Percentiles rank a stretch among this genome's conserved stretches.
Evolutionary conservation across 164 flowering plant species (phyloP).

Genomic region (Nymphaea colorata): DNA sequence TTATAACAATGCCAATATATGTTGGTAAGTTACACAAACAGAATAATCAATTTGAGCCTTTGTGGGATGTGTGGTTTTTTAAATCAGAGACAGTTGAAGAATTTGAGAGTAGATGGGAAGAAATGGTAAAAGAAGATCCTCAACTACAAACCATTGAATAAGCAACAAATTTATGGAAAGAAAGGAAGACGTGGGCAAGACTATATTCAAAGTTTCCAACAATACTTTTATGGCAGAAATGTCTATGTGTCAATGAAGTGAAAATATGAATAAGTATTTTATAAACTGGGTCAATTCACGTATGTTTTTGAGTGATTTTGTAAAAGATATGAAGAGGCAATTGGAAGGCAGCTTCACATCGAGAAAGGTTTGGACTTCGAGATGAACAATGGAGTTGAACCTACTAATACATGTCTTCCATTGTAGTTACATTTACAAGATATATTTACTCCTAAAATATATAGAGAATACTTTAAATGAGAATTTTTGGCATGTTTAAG

Average conservation of each 20-base stretch:
- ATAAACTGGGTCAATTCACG: neutral
- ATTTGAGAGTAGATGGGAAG: conserved; percentile 5
- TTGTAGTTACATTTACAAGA: neutral
- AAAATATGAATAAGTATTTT: conserved; percentile 2
- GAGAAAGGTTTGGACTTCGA: neutral
- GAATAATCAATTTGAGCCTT: neutral
- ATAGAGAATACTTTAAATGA: neutral
- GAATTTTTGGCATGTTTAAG: neutral
- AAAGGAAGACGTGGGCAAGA: conserved; percentile 1
- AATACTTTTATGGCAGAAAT: conserved; percentile 7
- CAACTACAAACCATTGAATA: neutral
- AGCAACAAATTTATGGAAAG: neutral
- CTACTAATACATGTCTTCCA: neutral
- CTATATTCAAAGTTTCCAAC: neutral
- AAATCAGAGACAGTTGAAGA: conserved; percentile 2
- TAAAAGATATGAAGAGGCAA: neutral
- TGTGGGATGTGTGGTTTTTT: neutral
- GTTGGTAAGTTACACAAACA: neutral
- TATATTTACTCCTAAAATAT: neutral
- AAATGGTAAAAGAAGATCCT: neutral
- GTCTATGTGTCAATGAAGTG: neutral
- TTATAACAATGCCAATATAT: neutral
- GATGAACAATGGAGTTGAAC: neutral
- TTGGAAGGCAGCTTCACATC: neutral
- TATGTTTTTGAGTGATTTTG: neutral